Percentiles rank a stretch among this genome's conserved stretches.
Evolutionary conservation across 2,329 filamentous ascomycete species (phyloP).

Genomic region (Didymella exigua): DNA sequence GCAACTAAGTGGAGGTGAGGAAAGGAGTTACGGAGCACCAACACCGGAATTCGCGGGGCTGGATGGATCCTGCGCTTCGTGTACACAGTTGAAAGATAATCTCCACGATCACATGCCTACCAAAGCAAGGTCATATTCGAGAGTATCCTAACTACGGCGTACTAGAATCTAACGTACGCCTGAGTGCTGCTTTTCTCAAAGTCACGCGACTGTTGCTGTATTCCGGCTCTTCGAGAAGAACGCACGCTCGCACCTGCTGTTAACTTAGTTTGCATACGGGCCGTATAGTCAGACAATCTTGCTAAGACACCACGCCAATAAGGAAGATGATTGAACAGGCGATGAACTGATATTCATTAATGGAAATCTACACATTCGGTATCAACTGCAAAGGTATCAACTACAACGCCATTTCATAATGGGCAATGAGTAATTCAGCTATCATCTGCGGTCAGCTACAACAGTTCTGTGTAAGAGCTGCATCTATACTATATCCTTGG

Average conservation of each 20-base stretch:
- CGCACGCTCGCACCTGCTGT: not conserved
- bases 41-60: too few species aligned
- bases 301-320: not conserved
- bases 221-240: too few species aligned
- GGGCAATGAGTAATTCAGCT: not conserved
- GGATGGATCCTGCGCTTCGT: too few species aligned
- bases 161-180: too few species aligned
- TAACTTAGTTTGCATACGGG: not conserved
- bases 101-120: too few species aligned
- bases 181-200: too few species aligned
- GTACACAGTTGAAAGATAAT: too few species aligned
- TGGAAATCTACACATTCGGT: conserved; percentile 3
- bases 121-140: too few species aligned
- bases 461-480: not conserved
- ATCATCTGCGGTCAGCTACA: not conserved
- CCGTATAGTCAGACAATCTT: not conserved
- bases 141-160: too few species aligned
- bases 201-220: too few species aligned
- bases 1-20: too few species aligned
- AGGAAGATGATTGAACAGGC: not conserved
- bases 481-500: conserved; percentile 18
- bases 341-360: not conserved
- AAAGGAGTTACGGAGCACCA: too few species aligned
- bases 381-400: conserved; percentile 7
- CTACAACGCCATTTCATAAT: conserved; percentile 3